These are phyloP conservation scores for Boechera retrofracta DNA, from an alignment of 345 rosid genomes.

Conservation along the genomic window DNA sequence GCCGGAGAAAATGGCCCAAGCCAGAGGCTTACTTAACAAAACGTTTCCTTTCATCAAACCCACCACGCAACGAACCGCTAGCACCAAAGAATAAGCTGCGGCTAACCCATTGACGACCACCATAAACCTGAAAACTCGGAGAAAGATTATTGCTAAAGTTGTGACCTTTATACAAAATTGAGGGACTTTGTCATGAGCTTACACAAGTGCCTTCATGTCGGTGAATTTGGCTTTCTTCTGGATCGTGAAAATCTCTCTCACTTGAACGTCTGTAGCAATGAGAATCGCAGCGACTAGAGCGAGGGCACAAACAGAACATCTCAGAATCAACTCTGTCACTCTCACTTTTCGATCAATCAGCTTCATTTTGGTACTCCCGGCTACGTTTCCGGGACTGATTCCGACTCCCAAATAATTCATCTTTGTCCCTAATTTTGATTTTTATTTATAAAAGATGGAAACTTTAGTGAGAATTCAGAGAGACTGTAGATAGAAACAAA, in stretches of 20 bases:
- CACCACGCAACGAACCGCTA: constrained; percentile 74
- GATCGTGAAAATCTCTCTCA: constrained; percentile 72
- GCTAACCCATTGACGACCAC: constrained; percentile 75
- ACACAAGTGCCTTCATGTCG: constrained; percentile 98
- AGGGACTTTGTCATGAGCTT: constrained; percentile 39
- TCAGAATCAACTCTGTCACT: constrained; percentile 72
- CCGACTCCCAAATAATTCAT: constrained; percentile 85
- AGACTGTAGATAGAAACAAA: not conserved
- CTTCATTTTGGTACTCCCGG: constrained; percentile 54
- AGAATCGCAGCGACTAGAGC: constrained; percentile 70
- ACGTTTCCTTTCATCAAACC: constrained; percentile 69
- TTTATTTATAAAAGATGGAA: not conserved
- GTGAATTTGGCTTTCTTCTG: constrained; percentile 75
- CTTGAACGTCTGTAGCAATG: constrained; percentile 75
- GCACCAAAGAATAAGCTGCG: constrained; percentile 79
- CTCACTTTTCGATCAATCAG: constrained; percentile 70
- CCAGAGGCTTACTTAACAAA: constrained; percentile 75
- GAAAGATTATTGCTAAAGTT: not conserved
- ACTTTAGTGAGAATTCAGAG: constrained; percentile 4
- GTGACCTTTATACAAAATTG: not conserved
- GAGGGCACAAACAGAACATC: constrained; percentile 68
- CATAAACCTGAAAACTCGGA: constrained; percentile 64
- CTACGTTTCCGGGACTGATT: constrained; percentile 68
- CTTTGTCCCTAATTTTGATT: not conserved
- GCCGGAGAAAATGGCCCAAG: constrained; percentile 87